phyloP scores from a whole-genome alignment of 2,329 filamentous ascomycete genomes.

The Geoglossum cookeanum region DNA sequence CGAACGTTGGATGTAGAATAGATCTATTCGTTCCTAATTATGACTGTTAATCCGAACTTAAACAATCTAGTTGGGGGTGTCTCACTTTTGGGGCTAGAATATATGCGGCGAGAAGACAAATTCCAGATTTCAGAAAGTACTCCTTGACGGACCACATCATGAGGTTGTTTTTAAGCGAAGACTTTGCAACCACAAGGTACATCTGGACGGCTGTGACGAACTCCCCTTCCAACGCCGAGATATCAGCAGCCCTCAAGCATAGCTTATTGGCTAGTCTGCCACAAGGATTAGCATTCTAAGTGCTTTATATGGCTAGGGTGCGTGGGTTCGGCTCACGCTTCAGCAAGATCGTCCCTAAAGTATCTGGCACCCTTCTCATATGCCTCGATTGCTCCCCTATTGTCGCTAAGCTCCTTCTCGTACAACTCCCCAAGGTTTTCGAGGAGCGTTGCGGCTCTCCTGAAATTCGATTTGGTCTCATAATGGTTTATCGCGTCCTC shows the following conservation, averaged over 20 bases:
- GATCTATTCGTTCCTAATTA: slow-evolving; percentile 28
- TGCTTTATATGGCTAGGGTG: neutral
- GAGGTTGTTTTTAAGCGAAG: slow-evolving; percentile 69
- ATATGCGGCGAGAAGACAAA: slow-evolving; percentile 53
- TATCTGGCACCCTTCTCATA: slow-evolving; percentile 76
- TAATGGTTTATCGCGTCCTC: slow-evolving; percentile 70
- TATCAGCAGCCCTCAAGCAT: slow-evolving; percentile 78
- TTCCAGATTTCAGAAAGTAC: slow-evolving; percentile 83
- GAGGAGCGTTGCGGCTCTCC: slow-evolving; percentile 76
- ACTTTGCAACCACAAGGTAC: slow-evolving; percentile 67
- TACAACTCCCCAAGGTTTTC: slow-evolving; percentile 75
- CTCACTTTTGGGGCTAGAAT: slow-evolving; percentile 18
- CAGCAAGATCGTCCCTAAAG: slow-evolving; percentile 75
- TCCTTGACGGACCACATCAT: slow-evolving; percentile 93
- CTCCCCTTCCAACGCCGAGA: slow-evolving; percentile 62
- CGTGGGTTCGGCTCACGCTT: slow-evolving; percentile 40
- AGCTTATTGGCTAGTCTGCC: slow-evolving; percentile 74
- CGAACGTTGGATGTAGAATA: slow-evolving; percentile 60
- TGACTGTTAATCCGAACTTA: neutral
- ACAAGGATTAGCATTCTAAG: neutral
- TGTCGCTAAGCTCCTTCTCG: slow-evolving; percentile 63
- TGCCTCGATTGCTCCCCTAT: slow-evolving; percentile 57
- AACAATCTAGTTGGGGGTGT: slow-evolving; percentile 14
- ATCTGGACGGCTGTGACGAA: slow-evolving; percentile 67
- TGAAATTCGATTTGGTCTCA: slow-evolving; percentile 74